Evolutionary conservation across 1,284 basidiomycete species (phyloP).

Genomic region (Papiliotrema fonsecae): DNA sequence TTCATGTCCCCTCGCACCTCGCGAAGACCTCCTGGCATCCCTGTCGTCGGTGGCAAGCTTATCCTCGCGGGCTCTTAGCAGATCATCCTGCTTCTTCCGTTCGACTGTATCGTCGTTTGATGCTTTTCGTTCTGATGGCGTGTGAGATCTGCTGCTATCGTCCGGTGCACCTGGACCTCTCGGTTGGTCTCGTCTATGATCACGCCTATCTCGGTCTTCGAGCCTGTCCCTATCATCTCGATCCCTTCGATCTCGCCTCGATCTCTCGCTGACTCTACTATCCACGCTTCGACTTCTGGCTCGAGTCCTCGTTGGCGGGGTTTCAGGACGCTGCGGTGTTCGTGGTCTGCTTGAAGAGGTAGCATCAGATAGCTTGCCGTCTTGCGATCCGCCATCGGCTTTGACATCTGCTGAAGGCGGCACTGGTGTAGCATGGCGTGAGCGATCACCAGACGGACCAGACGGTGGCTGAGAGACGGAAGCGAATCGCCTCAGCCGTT

Average conservation of each 20-base stretch:
- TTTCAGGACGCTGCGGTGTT: not conserved
- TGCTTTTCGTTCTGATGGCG: not conserved
- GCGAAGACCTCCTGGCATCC: conserved; percentile 18
- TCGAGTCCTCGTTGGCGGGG: not conserved
- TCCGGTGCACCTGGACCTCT: conserved; percentile 2
- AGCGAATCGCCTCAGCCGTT: not conserved
- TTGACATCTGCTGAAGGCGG: not conserved
- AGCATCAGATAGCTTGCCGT: too few species aligned
- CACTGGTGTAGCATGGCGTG: not conserved
- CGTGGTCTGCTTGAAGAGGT: not conserved
- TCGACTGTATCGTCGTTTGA: conserved; percentile 11
- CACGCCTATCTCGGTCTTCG: not conserved
- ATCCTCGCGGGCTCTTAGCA: conserved; percentile 18
- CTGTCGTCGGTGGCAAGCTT: conserved; percentile 10
- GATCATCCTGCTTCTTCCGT: conserved; percentile 16
- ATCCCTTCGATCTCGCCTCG: not conserved
- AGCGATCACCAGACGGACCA: not conserved
- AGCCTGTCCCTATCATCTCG: not conserved
- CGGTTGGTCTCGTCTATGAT: not conserved
- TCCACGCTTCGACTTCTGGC: not conserved
- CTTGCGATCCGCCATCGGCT: not conserved
- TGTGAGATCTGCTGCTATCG: conserved; percentile 1
- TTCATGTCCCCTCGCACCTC: conserved; percentile 6
- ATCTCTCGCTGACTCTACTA: not conserved
- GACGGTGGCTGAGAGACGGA: not conserved